A percentile compares a stretch with the other conserved stretches of the same genome.
Evolutionary conservation across 495 filamentous ascomycete species (phyloP).

Genomic region (Talaromyces borbonicus): DNA sequence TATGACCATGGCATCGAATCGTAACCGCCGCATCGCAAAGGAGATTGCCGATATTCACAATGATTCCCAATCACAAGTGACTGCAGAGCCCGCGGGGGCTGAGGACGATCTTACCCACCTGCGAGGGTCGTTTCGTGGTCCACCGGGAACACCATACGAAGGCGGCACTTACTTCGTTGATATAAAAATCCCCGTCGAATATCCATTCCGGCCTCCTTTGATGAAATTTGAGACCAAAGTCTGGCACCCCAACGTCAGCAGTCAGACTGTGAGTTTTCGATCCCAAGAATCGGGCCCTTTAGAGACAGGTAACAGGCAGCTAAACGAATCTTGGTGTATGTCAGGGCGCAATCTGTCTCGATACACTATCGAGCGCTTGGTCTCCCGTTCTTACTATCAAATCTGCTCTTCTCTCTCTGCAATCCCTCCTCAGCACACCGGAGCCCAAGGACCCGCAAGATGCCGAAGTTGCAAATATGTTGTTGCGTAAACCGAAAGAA

Average conservation of each 20-base stretch:
- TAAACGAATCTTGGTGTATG: constrained; percentile 2
- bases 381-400: constrained; percentile 94
- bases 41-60: constrained; percentile 80
- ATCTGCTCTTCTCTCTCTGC: constrained; percentile 83
- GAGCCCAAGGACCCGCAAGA: constrained; percentile 97
- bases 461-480: constrained; percentile 88
- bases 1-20: constrained; percentile 59
- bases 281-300: not conserved
- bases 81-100: constrained; percentile 51
- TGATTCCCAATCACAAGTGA: constrained; percentile 67
- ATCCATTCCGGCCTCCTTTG: constrained; percentile 84
- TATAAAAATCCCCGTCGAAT: constrained; percentile 78
- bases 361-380: constrained; percentile 84
- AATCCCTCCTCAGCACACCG: constrained; percentile 84
- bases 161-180: constrained; percentile 77
- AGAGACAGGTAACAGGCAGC: not conserved
- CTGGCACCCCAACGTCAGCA: constrained; percentile 97
- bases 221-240: constrained; percentile 95
- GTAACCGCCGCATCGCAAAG: constrained; percentile 77
- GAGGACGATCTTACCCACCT: constrained; percentile 74
- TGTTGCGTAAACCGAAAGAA: constrained; percentile 64
- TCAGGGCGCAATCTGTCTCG: constrained; percentile 94
- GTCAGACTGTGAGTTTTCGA: constrained; percentile 65
- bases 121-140: constrained; percentile 73
- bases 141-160: constrained; percentile 90